Percentiles rank a stretch among this genome's conserved stretches.
Conservation (phyloP, 208 protist genomes). For the Trypanosoma cruzi region DNA sequence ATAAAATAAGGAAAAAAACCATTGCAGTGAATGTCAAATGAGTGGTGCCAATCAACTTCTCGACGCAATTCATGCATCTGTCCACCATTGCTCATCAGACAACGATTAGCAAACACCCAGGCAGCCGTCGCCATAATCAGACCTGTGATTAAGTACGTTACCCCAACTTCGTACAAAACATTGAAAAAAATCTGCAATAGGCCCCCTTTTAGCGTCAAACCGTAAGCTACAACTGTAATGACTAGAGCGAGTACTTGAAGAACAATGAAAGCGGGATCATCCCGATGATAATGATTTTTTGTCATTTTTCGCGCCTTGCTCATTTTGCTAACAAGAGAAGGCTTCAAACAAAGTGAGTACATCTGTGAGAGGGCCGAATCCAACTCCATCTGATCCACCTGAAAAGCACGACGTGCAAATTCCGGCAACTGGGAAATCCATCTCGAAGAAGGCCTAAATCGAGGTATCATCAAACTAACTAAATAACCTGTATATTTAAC, state of each 20-base stretch:
- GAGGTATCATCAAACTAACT: constrained; percentile 16
- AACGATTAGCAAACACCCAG: constrained; percentile 75
- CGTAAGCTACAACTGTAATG: constrained; percentile 64
- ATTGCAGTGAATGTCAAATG: constrained; percentile 98
- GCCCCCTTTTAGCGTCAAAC: constrained; percentile 26
- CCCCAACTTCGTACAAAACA: constrained; percentile 54
- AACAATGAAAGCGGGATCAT: constrained; percentile 97
- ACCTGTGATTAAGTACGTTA: constrained; percentile 80
- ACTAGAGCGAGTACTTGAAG: constrained; percentile 89
- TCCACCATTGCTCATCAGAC: constrained; percentile 43
- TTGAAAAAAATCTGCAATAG: constrained; percentile 37
- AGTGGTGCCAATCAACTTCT: constrained; percentile 94
- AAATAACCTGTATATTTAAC: not conserved
- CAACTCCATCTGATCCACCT: constrained; percentile 92
- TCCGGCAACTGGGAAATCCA: constrained; percentile 73
- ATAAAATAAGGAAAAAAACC: constrained; percentile 95
- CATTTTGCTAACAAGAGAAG: constrained; percentile 88
- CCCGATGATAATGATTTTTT: constrained; percentile 97
- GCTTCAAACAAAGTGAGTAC: constrained; percentile 81
- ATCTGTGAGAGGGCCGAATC: constrained; percentile 93
- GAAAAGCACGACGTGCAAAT: constrained; percentile 80
- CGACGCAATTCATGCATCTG: constrained; percentile 49
- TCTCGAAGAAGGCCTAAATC: constrained; percentile 39
- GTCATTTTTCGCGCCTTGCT: constrained; percentile 93
- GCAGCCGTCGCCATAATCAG: constrained; percentile 66